A percentile compares a stretch with the other conserved stretches of the same genome.
These are phyloP conservation scores for Picochlorum sp. DNA, from an alignment of 139 green algal species.

Conservation along the genomic window DNA sequence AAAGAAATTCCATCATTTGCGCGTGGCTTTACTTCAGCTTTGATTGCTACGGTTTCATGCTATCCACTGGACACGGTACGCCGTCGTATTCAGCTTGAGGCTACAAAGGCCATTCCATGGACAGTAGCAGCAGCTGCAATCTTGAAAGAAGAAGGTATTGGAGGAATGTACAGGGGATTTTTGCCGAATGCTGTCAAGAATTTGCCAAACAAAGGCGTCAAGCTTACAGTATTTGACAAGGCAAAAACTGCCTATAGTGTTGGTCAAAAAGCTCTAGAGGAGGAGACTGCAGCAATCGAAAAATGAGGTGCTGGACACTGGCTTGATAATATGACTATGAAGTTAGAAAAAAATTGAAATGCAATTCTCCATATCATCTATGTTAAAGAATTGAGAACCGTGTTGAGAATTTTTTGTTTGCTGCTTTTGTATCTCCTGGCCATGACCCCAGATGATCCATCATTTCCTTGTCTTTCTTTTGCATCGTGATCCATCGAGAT, in stretches of 20 bases:
- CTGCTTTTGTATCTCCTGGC: no score
- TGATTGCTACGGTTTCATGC: conserved; percentile 53
- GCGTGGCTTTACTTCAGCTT: conserved; percentile 49
- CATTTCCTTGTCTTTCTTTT: no score
- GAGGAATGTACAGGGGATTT: conserved; percentile 59
- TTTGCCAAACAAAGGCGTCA: conserved; percentile 72
- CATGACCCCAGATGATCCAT: no score
- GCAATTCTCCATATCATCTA: background rate
- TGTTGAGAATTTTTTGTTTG: no score
- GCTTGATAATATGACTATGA: background rate
- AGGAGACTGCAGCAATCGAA: conserved; percentile 13
- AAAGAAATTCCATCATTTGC: conserved; percentile 42
- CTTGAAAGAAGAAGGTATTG: conserved; percentile 1
- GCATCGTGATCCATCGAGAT: no score
- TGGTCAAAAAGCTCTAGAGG: conserved; percentile 21
- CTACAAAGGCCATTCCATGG: background rate
- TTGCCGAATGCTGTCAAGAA: conserved; percentile 75
- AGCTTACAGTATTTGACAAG: conserved; percentile 41
- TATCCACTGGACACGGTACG: conserved; percentile 71
- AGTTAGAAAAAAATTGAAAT: background rate
- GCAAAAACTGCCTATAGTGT: conserved; percentile 32
- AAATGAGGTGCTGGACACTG: background rate
- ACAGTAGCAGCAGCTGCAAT: background rate
- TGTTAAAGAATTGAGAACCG: background rate
- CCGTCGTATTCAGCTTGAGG: conserved; percentile 12